Conservation (phyloP, 1,284 basidiomycete genomes). For the Naganishia cerealis region DNA sequence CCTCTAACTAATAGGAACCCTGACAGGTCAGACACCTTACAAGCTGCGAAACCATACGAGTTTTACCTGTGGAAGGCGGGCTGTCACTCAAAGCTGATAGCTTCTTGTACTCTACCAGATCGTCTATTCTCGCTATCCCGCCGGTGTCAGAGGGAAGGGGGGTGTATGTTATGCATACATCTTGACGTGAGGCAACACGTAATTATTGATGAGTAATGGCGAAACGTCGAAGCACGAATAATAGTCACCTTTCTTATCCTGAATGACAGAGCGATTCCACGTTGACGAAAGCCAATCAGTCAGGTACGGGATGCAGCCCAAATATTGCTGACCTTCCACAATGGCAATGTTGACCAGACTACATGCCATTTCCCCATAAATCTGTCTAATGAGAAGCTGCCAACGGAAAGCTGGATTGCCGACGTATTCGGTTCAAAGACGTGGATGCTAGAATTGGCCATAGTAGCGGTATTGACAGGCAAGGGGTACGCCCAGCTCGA, state of each 20-base stretch:
- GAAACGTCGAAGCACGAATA: background rate
- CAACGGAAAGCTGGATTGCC: constrained; percentile 44
- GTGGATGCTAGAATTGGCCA: constrained; percentile 18
- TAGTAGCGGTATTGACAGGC: background rate
- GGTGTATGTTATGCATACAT: constrained; percentile 58
- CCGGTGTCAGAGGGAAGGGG: constrained; percentile 38
- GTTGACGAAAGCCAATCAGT: background rate
- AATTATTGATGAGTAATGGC: background rate
- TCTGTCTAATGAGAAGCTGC: constrained; percentile 48
- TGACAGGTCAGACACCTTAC: background rate
- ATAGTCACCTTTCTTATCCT: constrained; percentile 50
- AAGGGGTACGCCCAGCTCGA: background rate
- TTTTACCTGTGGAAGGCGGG: constrained; percentile 44
- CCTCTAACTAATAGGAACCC: constrained; percentile 46
- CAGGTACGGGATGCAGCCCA: background rate
- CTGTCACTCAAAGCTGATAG: constrained; percentile 41
- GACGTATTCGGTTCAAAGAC: constrained; percentile 41
- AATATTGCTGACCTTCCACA: constrained; percentile 56
- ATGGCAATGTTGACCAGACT: constrained; percentile 57
- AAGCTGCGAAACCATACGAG: background rate
- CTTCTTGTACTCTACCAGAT: constrained; percentile 55
- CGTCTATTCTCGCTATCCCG: constrained; percentile 50
- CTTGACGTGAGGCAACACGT: constrained; percentile 35
- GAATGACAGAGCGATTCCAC: constrained; percentile 3
- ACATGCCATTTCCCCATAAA: constrained; percentile 59